These are phyloP conservation scores for Trametes punicea DNA, from an alignment of 768 basidiomycete genomes.

Conservation along the genomic window DNA sequence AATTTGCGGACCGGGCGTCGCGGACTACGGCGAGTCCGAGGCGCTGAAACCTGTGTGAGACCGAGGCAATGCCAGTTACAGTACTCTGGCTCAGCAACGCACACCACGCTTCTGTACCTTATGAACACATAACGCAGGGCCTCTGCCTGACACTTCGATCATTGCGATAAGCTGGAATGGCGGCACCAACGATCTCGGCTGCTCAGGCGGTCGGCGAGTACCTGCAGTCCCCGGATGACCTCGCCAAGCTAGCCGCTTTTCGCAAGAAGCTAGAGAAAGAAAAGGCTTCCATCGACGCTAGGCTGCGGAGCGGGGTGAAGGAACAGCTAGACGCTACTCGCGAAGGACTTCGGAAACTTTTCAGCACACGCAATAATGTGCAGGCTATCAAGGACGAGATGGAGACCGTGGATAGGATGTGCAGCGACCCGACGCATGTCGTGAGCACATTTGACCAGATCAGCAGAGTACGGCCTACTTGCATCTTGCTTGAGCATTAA, in stretches of 20 bases:
- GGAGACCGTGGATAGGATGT: conserved; percentile 72
- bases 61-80: too few relatives aligned
- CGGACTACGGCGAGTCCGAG: too few relatives aligned
- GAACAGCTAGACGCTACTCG: conserved; percentile 90
- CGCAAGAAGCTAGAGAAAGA: conserved; percentile 96
- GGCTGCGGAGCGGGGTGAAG: conserved; percentile 87
- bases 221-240: conserved; percentile 90
- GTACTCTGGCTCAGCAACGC: too few relatives aligned
- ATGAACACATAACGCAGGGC: not conserved
- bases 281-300: conserved; percentile 88
- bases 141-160: not conserved
- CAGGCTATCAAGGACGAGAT: conserved; percentile 85
- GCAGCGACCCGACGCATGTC: conserved; percentile 68
- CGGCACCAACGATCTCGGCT: conserved; percentile 55
- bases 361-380: conserved; percentile 73
- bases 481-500: not conserved
- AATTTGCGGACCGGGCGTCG: too few relatives aligned
- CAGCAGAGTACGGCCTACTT: conserved; percentile 82
- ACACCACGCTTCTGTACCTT: not conserved
- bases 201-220: conserved; percentile 87
- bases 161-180: conserved; percentile 9
- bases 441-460: conserved; percentile 95
- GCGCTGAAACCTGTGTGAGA: too few relatives aligned
- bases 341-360: conserved; percentile 79
- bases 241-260: conserved; percentile 82